Evolutionary conservation across 345 rosid species (phyloP), one percentile per base, ranked within the genome.

Genomic region (Melaleuca alternifolia): DNA sequence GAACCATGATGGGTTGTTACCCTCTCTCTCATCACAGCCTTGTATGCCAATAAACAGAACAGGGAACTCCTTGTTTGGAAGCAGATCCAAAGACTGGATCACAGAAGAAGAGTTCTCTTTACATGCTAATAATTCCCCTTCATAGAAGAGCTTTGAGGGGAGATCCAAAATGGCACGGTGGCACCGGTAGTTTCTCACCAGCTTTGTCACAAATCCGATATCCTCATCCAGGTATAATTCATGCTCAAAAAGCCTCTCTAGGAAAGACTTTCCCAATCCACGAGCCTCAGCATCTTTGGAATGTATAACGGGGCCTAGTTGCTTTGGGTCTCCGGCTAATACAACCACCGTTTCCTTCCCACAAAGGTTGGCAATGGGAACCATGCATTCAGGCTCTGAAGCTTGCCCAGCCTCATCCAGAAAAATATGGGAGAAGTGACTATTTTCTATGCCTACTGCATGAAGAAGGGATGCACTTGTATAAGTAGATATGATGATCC

Each of bases 381-480:
- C 85, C 96, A 94, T 94, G 91, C 88, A 89, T 88, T 94, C 96
- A 21, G 96, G 95, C 84, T 94, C 96, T 2, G 95, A 94, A 37
- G 95, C 96, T 91, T 94, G 96, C 85, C 94, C 96, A 11, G 96
- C 95, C 91, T 94, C 95, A 87, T 94, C 96, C 65, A 94, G 86
- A 91, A 94, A 93, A 76, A 94, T 89, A 87, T 94, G 95, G n/a
- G 96, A 92, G 89, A 94, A 94, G 83, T 93, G 92, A 57, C 91
- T 91, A 7, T 87, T 86, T 3, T 54, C 50, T 52, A 94, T 11
- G 16, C 93, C 93, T 87, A 89, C 92, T 11, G 88, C 52, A 24
- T 84, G 51, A 18, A 94, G 92, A 62, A 89, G 89, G 50, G 91
- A 87, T 14, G 95, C 87, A 86, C 96, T 93, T 89, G 88, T 88